Evolutionary conservation across 2,329 filamentous ascomycete genomes (phyloP).

Genomic region (Trichoderma lentiforme): DNA sequence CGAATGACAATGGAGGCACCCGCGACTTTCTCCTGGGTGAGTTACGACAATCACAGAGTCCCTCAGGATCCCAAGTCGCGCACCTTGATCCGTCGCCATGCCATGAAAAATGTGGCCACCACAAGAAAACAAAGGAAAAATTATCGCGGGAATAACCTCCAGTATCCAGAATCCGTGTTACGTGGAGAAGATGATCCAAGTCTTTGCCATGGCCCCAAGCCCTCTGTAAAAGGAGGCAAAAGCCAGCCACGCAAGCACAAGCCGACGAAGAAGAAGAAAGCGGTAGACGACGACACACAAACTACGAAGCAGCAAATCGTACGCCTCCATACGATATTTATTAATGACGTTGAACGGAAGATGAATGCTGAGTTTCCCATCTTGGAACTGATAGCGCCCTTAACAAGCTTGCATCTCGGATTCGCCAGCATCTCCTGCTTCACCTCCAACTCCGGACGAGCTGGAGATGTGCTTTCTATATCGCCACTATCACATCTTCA

Average conservation of each 20-base stretch:
- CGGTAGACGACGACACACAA: background rate
- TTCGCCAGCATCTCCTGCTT: background rate
- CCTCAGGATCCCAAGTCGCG: constrained; percentile 1
- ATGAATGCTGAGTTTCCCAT: background rate
- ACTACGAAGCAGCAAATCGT: background rate
- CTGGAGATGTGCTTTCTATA: background rate
- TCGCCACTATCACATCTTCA: background rate
- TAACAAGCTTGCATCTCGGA: background rate
- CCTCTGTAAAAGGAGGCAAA: background rate
- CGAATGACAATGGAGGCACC: background rate
- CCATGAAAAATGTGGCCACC: background rate
- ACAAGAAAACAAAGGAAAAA: background rate
- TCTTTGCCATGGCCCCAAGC: background rate
- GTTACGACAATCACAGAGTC: constrained; percentile 2
- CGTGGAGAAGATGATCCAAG: background rate
- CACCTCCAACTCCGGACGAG: background rate
- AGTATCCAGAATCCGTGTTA: background rate
- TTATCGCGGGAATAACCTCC: background rate
- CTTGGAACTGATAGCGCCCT: background rate
- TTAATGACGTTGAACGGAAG: background rate
- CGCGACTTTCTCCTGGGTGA: constrained; percentile 1
- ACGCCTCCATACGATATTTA: background rate
- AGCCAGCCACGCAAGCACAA: background rate
- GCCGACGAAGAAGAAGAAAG: background rate
- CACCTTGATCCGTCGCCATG: constrained; percentile 3